Conservation (phyloP, 176 grass and related monocot species). For the Themeda triandra region DNA sequence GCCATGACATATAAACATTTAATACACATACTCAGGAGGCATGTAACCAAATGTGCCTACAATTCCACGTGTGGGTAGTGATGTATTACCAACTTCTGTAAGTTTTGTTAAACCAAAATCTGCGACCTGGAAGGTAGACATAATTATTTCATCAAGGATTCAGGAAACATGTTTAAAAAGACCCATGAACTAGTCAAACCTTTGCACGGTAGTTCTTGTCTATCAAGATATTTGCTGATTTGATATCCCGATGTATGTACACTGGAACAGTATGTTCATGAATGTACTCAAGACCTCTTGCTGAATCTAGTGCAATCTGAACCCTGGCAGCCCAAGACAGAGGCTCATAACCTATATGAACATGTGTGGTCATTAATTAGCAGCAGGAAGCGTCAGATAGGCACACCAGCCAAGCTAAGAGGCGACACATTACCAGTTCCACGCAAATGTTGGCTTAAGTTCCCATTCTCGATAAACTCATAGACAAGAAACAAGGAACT, state of each 20-base stretch:
- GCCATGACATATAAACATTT: not conserved
- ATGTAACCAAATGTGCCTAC: slow-evolving; percentile 99
- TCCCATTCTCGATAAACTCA: slow-evolving; percentile 92
- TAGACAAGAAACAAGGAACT: slow-evolving; percentile 89
- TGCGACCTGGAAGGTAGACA: slow-evolving; percentile 62
- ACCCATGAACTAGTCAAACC: slow-evolving; percentile 39
- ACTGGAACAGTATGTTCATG: slow-evolving; percentile 97
- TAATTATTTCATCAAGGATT: slow-evolving; percentile 12
- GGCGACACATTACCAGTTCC: slow-evolving; percentile 54
- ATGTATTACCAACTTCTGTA: slow-evolving; percentile 69
- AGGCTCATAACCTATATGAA: slow-evolving; percentile 56
- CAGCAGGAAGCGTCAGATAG: slow-evolving; percentile 28
- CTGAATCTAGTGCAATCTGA: slow-evolving; percentile 94
- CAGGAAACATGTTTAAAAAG: not conserved
- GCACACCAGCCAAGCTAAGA: not conserved
- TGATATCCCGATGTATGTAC: slow-evolving; percentile 96
- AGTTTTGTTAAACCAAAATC: slow-evolving; percentile 97
- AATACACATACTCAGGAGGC: slow-evolving; percentile 77
- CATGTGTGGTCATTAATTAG: slow-evolving; percentile 24
- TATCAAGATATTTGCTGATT: slow-evolving; percentile 97
- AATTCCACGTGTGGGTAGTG: slow-evolving; percentile 57
- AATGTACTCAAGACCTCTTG: slow-evolving; percentile 96
- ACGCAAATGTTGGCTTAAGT: slow-evolving; percentile 82
- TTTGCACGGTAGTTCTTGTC: slow-evolving; percentile 87
- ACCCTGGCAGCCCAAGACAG: slow-evolving; percentile 77